Evolutionary conservation across 306 rosid genomes (phyloP).

Genomic region (Prunus dulcis): DNA sequence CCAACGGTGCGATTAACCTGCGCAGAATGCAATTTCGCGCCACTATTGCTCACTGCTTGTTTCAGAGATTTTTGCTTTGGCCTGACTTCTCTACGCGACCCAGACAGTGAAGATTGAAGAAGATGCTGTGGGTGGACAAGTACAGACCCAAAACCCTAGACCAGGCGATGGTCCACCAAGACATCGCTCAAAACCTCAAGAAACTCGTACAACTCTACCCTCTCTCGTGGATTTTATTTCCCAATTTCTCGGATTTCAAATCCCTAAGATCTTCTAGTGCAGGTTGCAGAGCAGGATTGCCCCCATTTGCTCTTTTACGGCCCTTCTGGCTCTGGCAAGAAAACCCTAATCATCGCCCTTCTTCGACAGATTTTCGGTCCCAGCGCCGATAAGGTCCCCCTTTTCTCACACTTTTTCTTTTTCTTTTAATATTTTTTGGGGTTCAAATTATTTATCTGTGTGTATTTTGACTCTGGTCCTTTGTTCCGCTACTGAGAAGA

Average conservation of each 20-base stretch:
- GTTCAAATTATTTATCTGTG: neutral
- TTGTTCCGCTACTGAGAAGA: neutral
- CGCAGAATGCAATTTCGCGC: neutral
- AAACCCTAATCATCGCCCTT: conserved; percentile 93
- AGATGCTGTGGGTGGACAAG: conserved; percentile 96
- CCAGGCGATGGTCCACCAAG: conserved; percentile 59
- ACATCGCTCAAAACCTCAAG: conserved; percentile 80
- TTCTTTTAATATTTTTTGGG: neutral
- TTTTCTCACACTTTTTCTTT: too few relatives aligned
- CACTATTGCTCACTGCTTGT: neutral
- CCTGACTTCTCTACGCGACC: neutral
- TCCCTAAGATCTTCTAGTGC: neutral
- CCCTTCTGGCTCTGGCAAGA: conserved; percentile 95
- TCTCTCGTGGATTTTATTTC: neutral
- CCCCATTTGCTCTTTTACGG: conserved; percentile 97
- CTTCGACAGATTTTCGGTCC: conserved; percentile 91
- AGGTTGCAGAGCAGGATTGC: conserved; percentile 89
- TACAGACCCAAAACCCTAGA: conserved; percentile 92
- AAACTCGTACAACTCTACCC: conserved; percentile 49
- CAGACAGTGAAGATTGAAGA: conserved; percentile 4
- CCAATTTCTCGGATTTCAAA: neutral
- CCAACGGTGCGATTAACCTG: neutral
- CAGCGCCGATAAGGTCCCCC: conserved; percentile 73
- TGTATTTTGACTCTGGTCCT: neutral
- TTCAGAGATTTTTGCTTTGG: neutral